Base-by-base conservation (phyloP, 352 stramenopile species). In the Globisporangium takayamanum region DNA sequence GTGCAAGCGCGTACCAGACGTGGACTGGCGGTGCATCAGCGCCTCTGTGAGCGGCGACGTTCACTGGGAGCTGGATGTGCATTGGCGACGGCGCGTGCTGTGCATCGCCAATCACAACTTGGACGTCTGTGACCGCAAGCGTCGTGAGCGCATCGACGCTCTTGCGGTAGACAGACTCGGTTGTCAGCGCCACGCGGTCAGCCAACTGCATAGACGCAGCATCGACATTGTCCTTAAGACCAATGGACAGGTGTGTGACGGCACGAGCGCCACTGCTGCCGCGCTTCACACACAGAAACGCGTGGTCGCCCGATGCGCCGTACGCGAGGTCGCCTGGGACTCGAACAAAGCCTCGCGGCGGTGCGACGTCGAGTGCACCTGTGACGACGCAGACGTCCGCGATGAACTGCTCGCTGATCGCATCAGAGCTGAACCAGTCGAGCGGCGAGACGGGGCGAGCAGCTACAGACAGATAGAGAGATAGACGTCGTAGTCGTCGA, bases 201-300 rank as follows among this genome's bases (percentile, higher is more conserved):
- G 60, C 64, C 16, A 39, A 5, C 5, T 39, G 33, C 33, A 53
- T 57, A 14, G 46, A 61, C 33, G 56, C 14, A 53, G 7, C 64
- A 25, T 33, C 28, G 15, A 28, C 11, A 22, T 18, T 5, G 25
- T 49, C 7, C 12, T 20, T 14, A 22, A 42, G 26, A 45, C 53
- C 39, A 14, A 74, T 55, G 51, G 65, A 51, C 2, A 85, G 36
- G 39, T 83, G 73, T 28, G 76, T 86, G 25, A 82, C 1, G 6
- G 33, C 33, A 12, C 33, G 28, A 8, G 62, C 69, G 16, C 60
- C 68, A 47, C 41, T 42, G 25, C 62, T 58, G 30, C 57, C 78
- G 60, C 82, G 67, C 50, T 88, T 82, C 18, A 89, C 59, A 61
- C 82, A 94, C 33, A 94, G 51, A 59, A 86, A 89, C 42, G 84